These are phyloP conservation scores for Colletotrichum spinosum DNA, from an alignment of 2,329 filamentous ascomycete species.

Conservation along the genomic window DNA sequence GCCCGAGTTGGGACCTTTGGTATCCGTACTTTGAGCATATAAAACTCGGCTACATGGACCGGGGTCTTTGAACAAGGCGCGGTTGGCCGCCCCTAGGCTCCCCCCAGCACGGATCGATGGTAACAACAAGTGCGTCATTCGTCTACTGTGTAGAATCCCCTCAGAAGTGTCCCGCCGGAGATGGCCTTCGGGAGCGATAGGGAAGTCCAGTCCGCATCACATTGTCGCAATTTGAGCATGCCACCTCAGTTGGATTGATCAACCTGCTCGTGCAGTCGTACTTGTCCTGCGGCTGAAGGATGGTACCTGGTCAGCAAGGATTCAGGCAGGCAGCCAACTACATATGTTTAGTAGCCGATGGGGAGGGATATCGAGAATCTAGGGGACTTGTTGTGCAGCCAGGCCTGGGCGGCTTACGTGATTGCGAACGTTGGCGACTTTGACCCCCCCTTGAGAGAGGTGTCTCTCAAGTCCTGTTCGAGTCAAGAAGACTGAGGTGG, in stretches of 20 bases:
- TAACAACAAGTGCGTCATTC: constrained; percentile 31
- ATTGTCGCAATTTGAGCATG: too few species aligned
- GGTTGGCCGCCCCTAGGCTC: constrained; percentile 18
- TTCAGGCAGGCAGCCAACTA: constrained; percentile 3
- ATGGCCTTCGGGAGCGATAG: constrained; percentile 25
- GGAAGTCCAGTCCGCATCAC: constrained; percentile 14
- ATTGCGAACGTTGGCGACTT: too few species aligned
- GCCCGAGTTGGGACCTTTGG: constrained; percentile 9
- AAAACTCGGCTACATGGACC: constrained; percentile 17
- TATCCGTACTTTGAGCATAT: not conserved
- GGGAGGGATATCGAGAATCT: not conserved
- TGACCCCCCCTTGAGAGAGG: too few species aligned
- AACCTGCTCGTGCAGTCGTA: not conserved
- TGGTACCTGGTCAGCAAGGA: constrained; percentile 1
- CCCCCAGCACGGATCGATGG: constrained; percentile 5
- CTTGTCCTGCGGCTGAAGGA: not conserved
- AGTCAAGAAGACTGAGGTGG: constrained; percentile 26
- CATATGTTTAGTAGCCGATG: not conserved
- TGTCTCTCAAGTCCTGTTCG: not conserved
- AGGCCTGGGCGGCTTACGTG: too few species aligned
- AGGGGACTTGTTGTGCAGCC: too few species aligned
- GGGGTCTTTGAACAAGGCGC: constrained; percentile 30
- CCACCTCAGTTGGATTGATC: not conserved
- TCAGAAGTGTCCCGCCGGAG: constrained; percentile 23
- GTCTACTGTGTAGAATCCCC: not conserved